A percentile compares a stretch with the other conserved stretches of the same genome.
Evolutionary conservation across 1,139 yeast species (phyloP).

Genomic region (Nakaseomyces kungkrabaensis): DNA sequence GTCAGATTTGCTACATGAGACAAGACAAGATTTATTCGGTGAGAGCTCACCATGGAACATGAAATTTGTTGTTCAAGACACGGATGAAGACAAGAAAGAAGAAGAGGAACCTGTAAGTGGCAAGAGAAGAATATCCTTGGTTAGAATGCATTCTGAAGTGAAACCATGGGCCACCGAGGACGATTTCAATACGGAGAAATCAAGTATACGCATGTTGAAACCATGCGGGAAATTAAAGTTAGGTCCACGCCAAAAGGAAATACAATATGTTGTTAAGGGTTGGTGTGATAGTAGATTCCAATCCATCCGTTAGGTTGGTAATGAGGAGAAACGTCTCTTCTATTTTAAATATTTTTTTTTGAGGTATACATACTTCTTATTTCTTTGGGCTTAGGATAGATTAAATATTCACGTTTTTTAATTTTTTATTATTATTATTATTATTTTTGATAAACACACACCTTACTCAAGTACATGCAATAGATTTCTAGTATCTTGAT

Average conservation of each 20-base stretch:
- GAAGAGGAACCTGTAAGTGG: conserved; percentile 6
- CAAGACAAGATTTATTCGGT: conserved; percentile 24
- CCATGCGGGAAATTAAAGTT: conserved; percentile 25
- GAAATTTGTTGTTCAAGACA: conserved; percentile 12
- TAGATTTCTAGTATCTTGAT: too few species aligned
- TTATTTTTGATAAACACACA: too few species aligned
- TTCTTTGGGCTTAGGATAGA: background rate
- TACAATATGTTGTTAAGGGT: conserved; percentile 29
- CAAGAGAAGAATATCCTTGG: conserved; percentile 12
- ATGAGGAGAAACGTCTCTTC: background rate
- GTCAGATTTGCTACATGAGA: conserved; percentile 22
- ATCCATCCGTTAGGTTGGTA: background rate
- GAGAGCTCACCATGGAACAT: conserved; percentile 21
- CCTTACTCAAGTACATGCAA: too few species aligned
- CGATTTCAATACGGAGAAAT: conserved; percentile 1
- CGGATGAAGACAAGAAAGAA: background rate
- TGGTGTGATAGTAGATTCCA: conserved; percentile 27
- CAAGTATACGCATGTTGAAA: conserved; percentile 16
- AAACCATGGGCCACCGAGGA: conserved; percentile 22
- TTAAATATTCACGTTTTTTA: background rate
- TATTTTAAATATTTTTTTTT: too few species aligned
- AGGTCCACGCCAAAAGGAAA: conserved; percentile 10
- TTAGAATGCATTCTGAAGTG: conserved; percentile 21
- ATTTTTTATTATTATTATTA: too few species aligned
- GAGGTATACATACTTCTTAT: too few species aligned